A percentile compares a stretch with the other conserved stretches of the same genome.
Conservation (phyloP, 257 asterid species). For the Solanum paucissectum region DNA sequence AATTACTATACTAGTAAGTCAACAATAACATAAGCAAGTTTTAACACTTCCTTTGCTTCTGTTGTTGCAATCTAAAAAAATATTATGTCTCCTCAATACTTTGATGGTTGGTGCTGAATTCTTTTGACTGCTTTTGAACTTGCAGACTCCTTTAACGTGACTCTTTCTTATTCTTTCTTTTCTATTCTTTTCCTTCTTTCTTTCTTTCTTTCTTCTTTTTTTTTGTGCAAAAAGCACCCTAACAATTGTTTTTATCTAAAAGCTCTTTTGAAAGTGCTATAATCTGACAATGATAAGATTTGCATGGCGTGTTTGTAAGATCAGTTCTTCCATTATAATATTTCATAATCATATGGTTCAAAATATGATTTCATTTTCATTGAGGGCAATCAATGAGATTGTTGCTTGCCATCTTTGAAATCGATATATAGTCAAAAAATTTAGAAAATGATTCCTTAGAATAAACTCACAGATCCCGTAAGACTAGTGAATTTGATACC, state of each 20-base stretch:
- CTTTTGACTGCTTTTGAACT: neutral
- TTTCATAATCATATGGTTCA: neutral
- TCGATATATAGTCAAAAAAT: neutral
- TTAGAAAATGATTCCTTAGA: neutral
- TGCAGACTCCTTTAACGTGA: neutral
- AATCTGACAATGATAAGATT: neutral
- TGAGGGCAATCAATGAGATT: neutral
- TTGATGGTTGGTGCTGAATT: neutral
- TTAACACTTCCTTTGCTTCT: neutral
- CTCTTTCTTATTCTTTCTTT: too few species aligned
- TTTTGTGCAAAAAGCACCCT: neutral
- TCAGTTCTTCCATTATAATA: neutral
- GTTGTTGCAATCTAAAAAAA: neutral
- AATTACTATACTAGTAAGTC: neutral
- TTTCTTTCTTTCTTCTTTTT: too few species aligned
- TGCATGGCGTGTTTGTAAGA: neutral
- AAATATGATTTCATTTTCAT: neutral
- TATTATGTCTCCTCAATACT: neutral
- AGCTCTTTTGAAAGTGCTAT: neutral
- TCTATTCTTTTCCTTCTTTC: neutral
- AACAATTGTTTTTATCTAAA: too few species aligned
- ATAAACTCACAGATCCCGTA: neutral
- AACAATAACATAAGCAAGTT: neutral
- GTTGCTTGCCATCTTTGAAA: neutral
- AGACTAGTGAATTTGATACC: neutral